These are phyloP conservation scores for Symbiodinium natans DNA, from an alignment of 73 alveolate species.

Conservation along the genomic window DNA sequence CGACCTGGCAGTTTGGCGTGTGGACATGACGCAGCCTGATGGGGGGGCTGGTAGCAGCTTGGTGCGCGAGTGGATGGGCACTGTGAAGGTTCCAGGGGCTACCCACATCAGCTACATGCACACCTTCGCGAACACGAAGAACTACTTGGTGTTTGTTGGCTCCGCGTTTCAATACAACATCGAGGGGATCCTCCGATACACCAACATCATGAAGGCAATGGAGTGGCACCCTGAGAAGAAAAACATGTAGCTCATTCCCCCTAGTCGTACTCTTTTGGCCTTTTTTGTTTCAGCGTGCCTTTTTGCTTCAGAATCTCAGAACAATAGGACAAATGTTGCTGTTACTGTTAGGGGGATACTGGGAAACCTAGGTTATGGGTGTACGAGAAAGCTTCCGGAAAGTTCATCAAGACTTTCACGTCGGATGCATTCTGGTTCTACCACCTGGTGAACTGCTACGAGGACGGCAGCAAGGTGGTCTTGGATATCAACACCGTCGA, in stretches of 20 bases:
- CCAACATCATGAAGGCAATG: constrained; percentile 6
- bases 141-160: neutral
- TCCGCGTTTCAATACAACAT: constrained; percentile 5
- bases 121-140: constrained; percentile 7
- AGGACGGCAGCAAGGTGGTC: constrained; percentile 4
- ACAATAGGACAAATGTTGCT: neutral
- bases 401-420: neutral
- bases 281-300: neutral
- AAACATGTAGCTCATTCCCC: neutral
- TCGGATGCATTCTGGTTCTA: constrained; percentile 16
- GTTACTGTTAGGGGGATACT: neutral
- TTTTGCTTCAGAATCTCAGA: neutral
- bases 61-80: constrained; percentile 10
- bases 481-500: constrained; percentile 7
- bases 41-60: neutral
- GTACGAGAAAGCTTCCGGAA: constrained; percentile 14
- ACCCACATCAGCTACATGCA: neutral
- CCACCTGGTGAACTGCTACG: constrained; percentile 16
- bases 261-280: neutral
- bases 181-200: constrained; percentile 2
- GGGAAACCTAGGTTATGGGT: neutral
- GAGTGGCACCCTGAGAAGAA: neutral
- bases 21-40: constrained; percentile 8
- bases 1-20: neutral
- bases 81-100: constrained; percentile 16